Base-by-base conservation (phyloP, 2,329 filamentous ascomycete species). In the Penicillium sp. region DNA sequence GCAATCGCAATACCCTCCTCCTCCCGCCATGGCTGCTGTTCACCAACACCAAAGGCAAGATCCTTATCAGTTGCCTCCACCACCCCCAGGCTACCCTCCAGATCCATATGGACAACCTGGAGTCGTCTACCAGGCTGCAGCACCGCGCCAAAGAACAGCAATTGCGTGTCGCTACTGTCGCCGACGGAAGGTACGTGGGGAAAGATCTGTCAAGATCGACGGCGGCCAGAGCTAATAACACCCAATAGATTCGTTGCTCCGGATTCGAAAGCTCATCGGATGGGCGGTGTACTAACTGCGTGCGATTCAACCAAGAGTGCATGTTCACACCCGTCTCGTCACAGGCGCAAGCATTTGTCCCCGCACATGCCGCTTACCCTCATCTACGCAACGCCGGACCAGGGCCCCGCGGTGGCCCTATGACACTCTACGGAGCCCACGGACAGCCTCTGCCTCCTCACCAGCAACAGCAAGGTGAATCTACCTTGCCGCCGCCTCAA, bases 311-410 rank as follows among this genome's bases (percentile, higher is more conserved):
- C 63, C 88, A 90, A 73, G 87, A 90, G 70, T 91, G 88, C 75
- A 85, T 91, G 74, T 91, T 91, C 74, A 90, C 87, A 1, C 88
- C 88, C 2, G 88, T 91, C 24, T 90, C 86, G 3, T 88, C 87
- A 11, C 87, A 90, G 74, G 85, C 87, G 9, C 87, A 90, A 72
- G 88, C 88, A 11, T 90, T 90, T 68, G 88, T 90, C 33, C 88
- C 88, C 8, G 87, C 87, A 10, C 86, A 90, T 70, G 86, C 87
- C 7, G 85, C 87, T 56, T 89, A 83, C 61, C 82, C 82, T 16
- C 77, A 81, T 65, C 70, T 84, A 68, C 77, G 80, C 55, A 79
- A 79, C 35, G 70, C 63, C 39, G 68, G 63, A 31, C 72, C 63
- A 41, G 68, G 62, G 33, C 72, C 73, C 43, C 64, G 67, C 52